Percentiles rank a stretch among this genome's conserved stretches.
These are phyloP conservation scores for Coniochaeta ligniaria DNA, from an alignment of 2,329 filamentous ascomycete species.

Conservation along the genomic window DNA sequence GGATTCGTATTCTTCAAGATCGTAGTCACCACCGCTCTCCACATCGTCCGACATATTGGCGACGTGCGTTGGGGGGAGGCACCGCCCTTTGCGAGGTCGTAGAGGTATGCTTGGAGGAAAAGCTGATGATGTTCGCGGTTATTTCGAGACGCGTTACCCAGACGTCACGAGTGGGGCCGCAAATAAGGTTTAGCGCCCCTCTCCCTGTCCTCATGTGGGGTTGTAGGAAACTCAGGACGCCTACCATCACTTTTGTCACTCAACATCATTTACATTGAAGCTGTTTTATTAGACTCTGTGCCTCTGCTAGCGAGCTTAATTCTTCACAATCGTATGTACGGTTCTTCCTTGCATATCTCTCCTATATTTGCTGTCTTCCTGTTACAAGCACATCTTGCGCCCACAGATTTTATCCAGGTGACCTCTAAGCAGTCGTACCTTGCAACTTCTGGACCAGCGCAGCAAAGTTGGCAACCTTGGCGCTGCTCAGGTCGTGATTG, in stretches of 20 bases:
- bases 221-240: no score
- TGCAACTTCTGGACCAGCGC: constrained; percentile 12
- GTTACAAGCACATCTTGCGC: constrained; percentile 3
- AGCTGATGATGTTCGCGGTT: no score
- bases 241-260: no score
- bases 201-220: neutral
- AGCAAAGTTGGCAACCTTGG: constrained; percentile 19
- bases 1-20: constrained; percentile 8
- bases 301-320: neutral
- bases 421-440: neutral
- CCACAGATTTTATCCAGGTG: neutral
- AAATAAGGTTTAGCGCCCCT: neutral
- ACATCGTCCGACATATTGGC: constrained; percentile 20
- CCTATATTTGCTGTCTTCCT: neutral
- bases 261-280: no score
- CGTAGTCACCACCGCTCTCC: constrained; percentile 21
- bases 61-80: constrained; percentile 15
- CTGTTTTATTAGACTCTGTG: no score
- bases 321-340: neutral
- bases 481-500: constrained; percentile 15
- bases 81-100: no score
- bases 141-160: neutral
- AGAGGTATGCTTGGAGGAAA: no score
- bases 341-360: neutral
- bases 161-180: neutral